Evolutionary conservation across 2,329 filamentous ascomycete genomes (phyloP), one percentile per base, ranked within the genome.

Genomic region (Thermoascus crustaceus): DNA sequence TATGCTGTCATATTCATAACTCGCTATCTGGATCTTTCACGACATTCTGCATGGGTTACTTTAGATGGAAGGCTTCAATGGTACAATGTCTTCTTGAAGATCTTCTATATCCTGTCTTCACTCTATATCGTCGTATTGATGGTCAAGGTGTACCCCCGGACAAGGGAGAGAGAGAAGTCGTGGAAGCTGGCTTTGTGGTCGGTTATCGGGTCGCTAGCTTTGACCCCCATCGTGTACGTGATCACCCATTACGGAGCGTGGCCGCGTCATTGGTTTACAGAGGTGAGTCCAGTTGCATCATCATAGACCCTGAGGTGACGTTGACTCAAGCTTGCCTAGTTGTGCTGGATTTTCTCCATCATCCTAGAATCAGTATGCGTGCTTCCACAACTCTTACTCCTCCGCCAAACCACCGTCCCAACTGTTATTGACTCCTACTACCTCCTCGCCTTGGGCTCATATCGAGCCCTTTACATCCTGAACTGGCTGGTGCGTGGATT

Each of bases 381-480:
- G 21, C 78, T 96, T 13, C 89, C 89, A 0, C 89, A 96, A 59
- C 79, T 96, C 1, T 75, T 95, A 4, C 79, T 95, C 27, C 77
- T 96, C 9, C 84, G 89, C 40, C 87, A 95, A 61, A 95, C 89
- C n/a, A 87, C 80, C 17, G 86, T 95, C 0, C 89, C 89, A 0
- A 96, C 89, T 32, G 89, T 95, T 30, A 88, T 96, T 63, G 85
- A 94, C 59, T 94, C 85, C n/a, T 94, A 84, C 66, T 96, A 96
- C 62, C 82, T 96, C 37, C 69, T 91, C 32, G 79, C 86, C 1
- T 75, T 95, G 1, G 89, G 88, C 22, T 81, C 81, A 8, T 96
- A 95, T 65, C 84, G 89, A 38, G 84, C 72, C 32, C 76, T 95
- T 42, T 95, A 96, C 64, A 80, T 94, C 41, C 61, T 94, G 31